Evolutionary conservation across 2,329 filamentous ascomycete species (phyloP).

Genomic region (Trichoderma sp.): DNA sequence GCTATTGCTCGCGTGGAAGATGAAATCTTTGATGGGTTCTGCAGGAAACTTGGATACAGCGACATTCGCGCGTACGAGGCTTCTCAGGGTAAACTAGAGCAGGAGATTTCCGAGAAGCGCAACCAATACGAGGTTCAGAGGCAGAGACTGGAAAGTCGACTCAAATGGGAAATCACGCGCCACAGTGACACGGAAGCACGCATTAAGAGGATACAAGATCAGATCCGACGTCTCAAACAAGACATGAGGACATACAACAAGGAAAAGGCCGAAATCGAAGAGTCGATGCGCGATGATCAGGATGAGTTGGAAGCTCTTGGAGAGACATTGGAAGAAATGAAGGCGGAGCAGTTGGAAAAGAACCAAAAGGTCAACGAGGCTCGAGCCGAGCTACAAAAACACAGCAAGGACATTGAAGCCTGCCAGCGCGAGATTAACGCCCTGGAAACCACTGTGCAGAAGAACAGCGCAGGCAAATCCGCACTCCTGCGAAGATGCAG

Average conservation of each 20-base stretch:
- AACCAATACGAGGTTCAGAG: constrained; percentile 84
- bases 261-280: constrained; percentile 73
- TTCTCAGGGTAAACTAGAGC: constrained; percentile 87
- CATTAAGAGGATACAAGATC: constrained; percentile 65
- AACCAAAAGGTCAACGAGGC: constrained; percentile 75
- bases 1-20: constrained; percentile 83
- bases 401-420: constrained; percentile 77
- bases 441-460: constrained; percentile 83
- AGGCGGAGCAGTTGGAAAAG: constrained; percentile 65
- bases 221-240: constrained; percentile 63
- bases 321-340: constrained; percentile 68
- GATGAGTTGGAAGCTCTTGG: constrained; percentile 75
- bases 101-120: constrained; percentile 84
- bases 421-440: constrained; percentile 69
- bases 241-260: constrained; percentile 68
- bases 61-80: constrained; percentile 92
- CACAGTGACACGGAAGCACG: constrained; percentile 62
- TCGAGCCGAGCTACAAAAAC: constrained; percentile 76
- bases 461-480: constrained; percentile 80
- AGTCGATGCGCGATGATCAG: constrained; percentile 67
- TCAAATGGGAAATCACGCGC: constrained; percentile 56
- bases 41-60: constrained; percentile 78
- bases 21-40: constrained; percentile 82
- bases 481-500: constrained; percentile 83
- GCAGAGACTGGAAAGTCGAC: constrained; percentile 64